A percentile compares a stretch with the other conserved stretches of the same genome.
phyloP scores from a whole-genome alignment of 192 early-diverging fungal species.

The Diversispora epigaea region DNA sequence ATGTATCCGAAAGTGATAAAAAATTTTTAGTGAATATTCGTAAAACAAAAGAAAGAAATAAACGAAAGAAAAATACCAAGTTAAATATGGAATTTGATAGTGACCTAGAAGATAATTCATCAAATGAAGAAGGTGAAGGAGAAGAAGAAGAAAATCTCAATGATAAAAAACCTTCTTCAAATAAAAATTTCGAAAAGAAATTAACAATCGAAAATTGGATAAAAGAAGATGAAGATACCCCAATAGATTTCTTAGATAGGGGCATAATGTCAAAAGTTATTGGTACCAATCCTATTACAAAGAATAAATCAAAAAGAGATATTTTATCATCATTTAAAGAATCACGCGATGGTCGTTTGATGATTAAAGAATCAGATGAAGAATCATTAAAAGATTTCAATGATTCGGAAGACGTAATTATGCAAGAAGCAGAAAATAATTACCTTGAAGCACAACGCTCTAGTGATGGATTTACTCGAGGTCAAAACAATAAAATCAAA shows the following conservation, averaged over 20 bases:
- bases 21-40: constrained; percentile 91
- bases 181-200: constrained; percentile 37
- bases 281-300: constrained; percentile 39
- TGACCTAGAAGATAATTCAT: constrained; percentile 44
- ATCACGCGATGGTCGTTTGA: constrained; percentile 73
- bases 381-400: constrained; percentile 38
- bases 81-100: constrained; percentile 39
- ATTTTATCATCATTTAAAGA: constrained; percentile 57
- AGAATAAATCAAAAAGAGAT: constrained; percentile 43
- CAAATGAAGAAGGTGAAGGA: constrained; percentile 65
- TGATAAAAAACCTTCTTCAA: constrained; percentile 25
- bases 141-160: constrained; percentile 56
- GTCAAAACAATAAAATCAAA: constrained; percentile 82
- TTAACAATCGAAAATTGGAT: constrained; percentile 53
- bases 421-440: constrained; percentile 70
- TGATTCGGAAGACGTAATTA: constrained; percentile 35
- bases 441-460: constrained; percentile 79
- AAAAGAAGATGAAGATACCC: constrained; percentile 65
- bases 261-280: constrained; percentile 71
- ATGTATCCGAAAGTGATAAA: constrained; percentile 82
- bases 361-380: constrained; percentile 72
- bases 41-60: constrained; percentile 82
- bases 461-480: constrained; percentile 84
- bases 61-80: constrained; percentile 67
- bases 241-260: constrained; percentile 90